A percentile compares a stretch with the other conserved stretches of the same genome.
These are phyloP conservation scores for Sphagnum fallax DNA, from an alignment of 228 moss, liverwort and hornwort species.

Conservation along the genomic window DNA sequence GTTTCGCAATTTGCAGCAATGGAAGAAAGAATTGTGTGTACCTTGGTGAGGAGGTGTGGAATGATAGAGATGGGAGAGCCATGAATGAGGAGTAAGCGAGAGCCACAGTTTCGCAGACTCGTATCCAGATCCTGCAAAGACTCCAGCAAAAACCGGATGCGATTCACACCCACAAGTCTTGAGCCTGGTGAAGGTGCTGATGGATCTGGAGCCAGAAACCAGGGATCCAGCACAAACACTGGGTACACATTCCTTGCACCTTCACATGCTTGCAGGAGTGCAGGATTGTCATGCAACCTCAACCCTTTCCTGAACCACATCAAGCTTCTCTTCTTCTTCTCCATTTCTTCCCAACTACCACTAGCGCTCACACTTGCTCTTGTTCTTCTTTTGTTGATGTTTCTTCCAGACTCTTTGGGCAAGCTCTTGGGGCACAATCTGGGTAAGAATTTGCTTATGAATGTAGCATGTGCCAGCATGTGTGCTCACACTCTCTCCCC, in stretches of 20 bases:
- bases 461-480: constrained; percentile 21
- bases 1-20: no score
- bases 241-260: constrained; percentile 66
- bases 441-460: constrained; percentile 2
- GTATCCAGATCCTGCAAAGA: constrained; percentile 61
- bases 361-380: background rate
- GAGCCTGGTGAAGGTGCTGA: constrained; percentile 87
- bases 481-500: background rate
- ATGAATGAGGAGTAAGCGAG: constrained; percentile 71
- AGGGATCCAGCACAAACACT: constrained; percentile 88
- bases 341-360: background rate
- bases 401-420: constrained; percentile 1
- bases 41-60: constrained; percentile 69
- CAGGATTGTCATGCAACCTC: constrained; percentile 92
- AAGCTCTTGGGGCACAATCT: constrained; percentile 1
- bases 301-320: constrained; percentile 97
- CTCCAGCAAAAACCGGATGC: constrained; percentile 80
- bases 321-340: constrained; percentile 39
- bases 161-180: constrained; percentile 71
- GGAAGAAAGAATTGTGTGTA: constrained; percentile 3
- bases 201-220: constrained; percentile 76
- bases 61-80: constrained; percentile 69
- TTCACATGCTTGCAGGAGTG: constrained; percentile 68
- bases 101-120: constrained; percentile 59
- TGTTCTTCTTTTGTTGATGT: background rate